Conservation (phyloP, 2,329 filamentous ascomycete species). For the Paecilomyces fulvus region DNA sequence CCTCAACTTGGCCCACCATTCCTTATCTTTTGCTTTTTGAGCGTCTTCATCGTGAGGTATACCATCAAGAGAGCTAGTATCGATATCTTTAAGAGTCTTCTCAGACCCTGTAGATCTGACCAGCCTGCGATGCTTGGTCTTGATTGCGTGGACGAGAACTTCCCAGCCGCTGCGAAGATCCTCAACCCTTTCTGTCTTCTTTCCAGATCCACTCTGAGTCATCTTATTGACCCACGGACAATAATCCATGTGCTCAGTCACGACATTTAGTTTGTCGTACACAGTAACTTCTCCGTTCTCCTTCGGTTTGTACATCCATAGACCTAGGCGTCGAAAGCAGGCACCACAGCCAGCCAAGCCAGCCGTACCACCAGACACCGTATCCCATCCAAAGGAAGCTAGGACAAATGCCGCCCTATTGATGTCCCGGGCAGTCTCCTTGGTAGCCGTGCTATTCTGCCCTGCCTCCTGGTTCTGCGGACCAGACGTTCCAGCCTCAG, state of each 20-base stretch:
- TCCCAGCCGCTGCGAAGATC: slow-evolving; percentile 39
- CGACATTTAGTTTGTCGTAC: slow-evolving; percentile 52
- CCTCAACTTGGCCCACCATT: slow-evolving; percentile 40
- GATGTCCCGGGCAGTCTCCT: slow-evolving; percentile 21
- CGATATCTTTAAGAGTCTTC: slow-evolving; percentile 17
- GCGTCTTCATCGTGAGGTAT: slow-evolving; percentile 27
- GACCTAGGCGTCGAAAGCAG: slow-evolving; percentile 77
- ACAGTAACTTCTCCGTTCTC: slow-evolving; percentile 41
- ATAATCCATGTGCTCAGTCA: slow-evolving; percentile 70
- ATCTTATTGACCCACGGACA: slow-evolving; percentile 67
- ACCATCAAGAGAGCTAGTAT: slow-evolving; percentile 13
- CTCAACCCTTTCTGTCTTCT: slow-evolving; percentile 20
- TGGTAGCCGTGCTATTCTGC: slow-evolving; percentile 11
- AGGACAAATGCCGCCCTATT: slow-evolving; percentile 59
- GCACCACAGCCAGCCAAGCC: slow-evolving; percentile 73
- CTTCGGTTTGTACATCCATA: slow-evolving; percentile 89
- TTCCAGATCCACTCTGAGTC: slow-evolving; percentile 47
- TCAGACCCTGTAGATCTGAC: slow-evolving; percentile 18
- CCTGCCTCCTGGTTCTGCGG: not conserved
- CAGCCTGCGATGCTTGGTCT: slow-evolving; percentile 28
- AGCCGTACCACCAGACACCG: slow-evolving; percentile 31
- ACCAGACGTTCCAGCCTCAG: slow-evolving; percentile 1
- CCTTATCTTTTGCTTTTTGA: slow-evolving; percentile 40
- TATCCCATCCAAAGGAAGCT: slow-evolving; percentile 68
- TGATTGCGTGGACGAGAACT: slow-evolving; percentile 33